Evolutionary conservation across 345 rosid genomes (phyloP).

Genomic region (Bruguiera parviflora): DNA sequence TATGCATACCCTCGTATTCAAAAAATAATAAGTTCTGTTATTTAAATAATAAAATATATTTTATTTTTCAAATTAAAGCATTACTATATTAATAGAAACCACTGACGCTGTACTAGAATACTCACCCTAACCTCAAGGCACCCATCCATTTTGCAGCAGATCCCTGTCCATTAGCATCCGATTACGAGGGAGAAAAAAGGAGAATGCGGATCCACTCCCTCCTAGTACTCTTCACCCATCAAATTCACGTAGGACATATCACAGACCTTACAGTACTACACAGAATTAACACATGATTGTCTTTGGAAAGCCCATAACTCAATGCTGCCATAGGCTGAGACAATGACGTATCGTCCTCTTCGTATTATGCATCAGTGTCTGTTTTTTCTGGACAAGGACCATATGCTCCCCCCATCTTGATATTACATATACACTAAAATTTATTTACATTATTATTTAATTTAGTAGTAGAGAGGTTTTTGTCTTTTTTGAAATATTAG

Average conservation of each 20-base stretch:
- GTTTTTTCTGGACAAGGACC: conserved; percentile 6
- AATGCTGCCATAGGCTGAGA: conserved; percentile 10
- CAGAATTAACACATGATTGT: not conserved
- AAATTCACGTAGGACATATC: conserved; percentile 8
- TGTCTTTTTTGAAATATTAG: no score
- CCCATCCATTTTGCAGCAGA: not conserved
- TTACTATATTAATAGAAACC: not conserved
- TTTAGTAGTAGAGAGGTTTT: no score
- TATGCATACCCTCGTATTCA: no score
- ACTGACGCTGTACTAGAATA: not conserved
- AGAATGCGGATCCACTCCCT: conserved; percentile 24
- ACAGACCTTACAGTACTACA: conserved; percentile 2
- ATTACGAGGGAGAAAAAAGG: not conserved
- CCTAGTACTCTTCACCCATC: conserved; percentile 12
- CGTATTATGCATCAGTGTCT: not conserved
- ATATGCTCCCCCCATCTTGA: conserved; percentile 9
- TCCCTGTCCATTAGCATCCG: not conserved
- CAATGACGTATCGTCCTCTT: conserved; percentile 1
- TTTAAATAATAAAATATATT: no score
- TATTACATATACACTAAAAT: no score
- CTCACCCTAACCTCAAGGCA: not conserved
- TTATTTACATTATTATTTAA: no score
- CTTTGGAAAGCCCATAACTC: conserved; percentile 13
- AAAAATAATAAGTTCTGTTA: no score
- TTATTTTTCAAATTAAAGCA: no score